Evolutionary conservation across 2,329 filamentous ascomycete species (phyloP), one percentile per base, ranked within the genome.

Genomic region (Balansia obtecta): DNA sequence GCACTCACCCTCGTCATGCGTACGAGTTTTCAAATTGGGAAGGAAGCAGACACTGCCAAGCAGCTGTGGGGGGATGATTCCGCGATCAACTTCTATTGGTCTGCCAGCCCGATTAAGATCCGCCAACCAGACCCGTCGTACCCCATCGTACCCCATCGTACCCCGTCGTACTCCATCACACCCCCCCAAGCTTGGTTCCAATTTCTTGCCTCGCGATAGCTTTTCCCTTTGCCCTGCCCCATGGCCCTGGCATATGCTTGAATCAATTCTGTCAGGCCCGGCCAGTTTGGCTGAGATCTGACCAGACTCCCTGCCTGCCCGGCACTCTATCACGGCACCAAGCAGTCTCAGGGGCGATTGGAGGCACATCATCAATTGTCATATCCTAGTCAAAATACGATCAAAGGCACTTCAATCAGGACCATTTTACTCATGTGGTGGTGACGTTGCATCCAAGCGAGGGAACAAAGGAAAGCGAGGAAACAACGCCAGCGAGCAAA

Each of bases 401-500:
- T 8, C 27, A 27, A 27, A 27, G 27, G 7, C 27, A 27, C 27
- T 6, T 7, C 27, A 7, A 4, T 5, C 4, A 8, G 7, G 27
- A 27, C 27, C 27, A 27, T 6, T 27, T 27, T 15, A 15, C 34
- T 44, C 13, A 22, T 15, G 32, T 20, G 38, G 16, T 8, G 1
- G 16, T 39, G 13, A 20, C 13, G 47, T 49, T 49, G 20, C 47
- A 39, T 49, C 18, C n/a, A 49, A 18, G 47, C 33, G 41, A 49
- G 47, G 47, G 46, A 22, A 3, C 20, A 4, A 22, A 22, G 2
- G 2, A 22, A 22, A 22, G 20, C 20, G 20, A 22, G 20, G 20
- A 4, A 22, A 18, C 39, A 37, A 44, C 15, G 20, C 27, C 15
- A 38, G 12, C 15, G 42, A 33, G 13, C 15, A 44, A 49, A 33